phyloP scores from a whole-genome alignment of 2,329 filamentous ascomycete genomes.

The Samsoniella hepiali region DNA sequence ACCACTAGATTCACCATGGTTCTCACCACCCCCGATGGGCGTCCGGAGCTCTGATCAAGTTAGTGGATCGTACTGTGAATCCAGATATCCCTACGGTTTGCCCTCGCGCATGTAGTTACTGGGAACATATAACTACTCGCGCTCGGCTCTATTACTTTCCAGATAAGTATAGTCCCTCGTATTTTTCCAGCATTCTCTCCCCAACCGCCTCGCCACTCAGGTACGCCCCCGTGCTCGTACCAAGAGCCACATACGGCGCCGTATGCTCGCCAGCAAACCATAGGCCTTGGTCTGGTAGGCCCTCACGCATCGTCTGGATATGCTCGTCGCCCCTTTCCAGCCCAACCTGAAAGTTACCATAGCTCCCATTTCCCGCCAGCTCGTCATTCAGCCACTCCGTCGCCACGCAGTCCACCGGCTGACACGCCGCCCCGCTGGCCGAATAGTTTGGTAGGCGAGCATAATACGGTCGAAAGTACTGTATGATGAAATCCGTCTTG shows the following conservation, averaged over 20 bases:
- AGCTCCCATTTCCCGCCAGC: constrained; percentile 77
- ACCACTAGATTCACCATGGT: no score
- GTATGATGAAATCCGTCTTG: constrained; percentile 53
- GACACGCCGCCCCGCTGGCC: constrained; percentile 50
- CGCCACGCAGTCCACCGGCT: constrained; percentile 60
- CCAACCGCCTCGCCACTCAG: constrained; percentile 84
- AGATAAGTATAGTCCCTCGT: constrained; percentile 34
- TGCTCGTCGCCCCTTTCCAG: constrained; percentile 67
- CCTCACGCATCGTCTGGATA: constrained; percentile 61
- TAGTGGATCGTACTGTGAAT: no score
- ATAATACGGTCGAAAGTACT: constrained; percentile 76
- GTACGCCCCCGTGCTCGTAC: constrained; percentile 86
- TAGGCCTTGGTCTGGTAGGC: constrained; percentile 63
- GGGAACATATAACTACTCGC: no score
- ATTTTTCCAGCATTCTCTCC: constrained; percentile 56
- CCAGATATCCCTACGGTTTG: no score
- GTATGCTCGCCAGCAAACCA: constrained; percentile 93
- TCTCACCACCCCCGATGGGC: no score
- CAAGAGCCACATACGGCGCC: constrained; percentile 81
- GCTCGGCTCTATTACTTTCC: neutral
- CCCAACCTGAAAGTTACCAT: constrained; percentile 80
- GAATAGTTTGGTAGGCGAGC: constrained; percentile 69
- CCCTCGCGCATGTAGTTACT: no score
- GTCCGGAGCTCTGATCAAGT: no score
- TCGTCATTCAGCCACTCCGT: constrained; percentile 78